Conservation (phyloP, 495 filamentous ascomycete species). For the Xylaria venustula region DNA sequence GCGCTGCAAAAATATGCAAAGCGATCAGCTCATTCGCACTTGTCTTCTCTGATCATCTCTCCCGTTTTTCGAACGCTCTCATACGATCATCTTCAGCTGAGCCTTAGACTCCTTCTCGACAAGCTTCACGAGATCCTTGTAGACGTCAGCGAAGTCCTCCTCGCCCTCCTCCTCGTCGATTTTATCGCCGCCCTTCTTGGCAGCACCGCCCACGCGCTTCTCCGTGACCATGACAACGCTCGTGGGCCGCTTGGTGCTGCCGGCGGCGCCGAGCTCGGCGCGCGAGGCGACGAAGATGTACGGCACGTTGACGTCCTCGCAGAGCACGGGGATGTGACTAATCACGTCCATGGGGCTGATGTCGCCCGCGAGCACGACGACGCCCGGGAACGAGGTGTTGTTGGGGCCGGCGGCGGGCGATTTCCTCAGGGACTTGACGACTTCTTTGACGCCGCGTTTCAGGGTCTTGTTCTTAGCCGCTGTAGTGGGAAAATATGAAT, state of each 20-base stretch:
- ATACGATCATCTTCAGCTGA: slow-evolving; percentile 28
- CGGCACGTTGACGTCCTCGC: slow-evolving; percentile 93
- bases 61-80: neutral
- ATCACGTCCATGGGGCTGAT: slow-evolving; percentile 98
- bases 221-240: slow-evolving; percentile 85
- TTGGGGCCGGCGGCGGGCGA: slow-evolving; percentile 60
- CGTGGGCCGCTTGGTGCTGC: slow-evolving; percentile 90
- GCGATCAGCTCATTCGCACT: neutral
- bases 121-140: slow-evolving; percentile 69
- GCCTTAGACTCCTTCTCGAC: slow-evolving; percentile 65
- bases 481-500: slow-evolving; percentile 32
- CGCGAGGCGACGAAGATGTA: slow-evolving; percentile 89
- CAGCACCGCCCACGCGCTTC: slow-evolving; percentile 43
- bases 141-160: slow-evolving; percentile 71
- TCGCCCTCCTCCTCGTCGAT: slow-evolving; percentile 48
- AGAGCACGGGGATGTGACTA: slow-evolving; percentile 92
- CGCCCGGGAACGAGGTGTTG: slow-evolving; percentile 56
- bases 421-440: slow-evolving; percentile 94
- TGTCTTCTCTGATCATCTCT: neutral
- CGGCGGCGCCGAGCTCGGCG: slow-evolving; percentile 86
- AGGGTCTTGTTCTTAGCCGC: slow-evolving; percentile 90
- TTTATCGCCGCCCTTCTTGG: slow-evolving; percentile 44
- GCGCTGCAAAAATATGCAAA: neutral
- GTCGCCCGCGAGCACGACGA: slow-evolving; percentile 92
- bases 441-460: slow-evolving; percentile 97